A percentile compares a stretch with the other conserved stretches of the same genome.
These are phyloP conservation scores for Colletotrichum sansevieriae DNA, from an alignment of 2,329 filamentous ascomycete genomes.

Conservation along the genomic window DNA sequence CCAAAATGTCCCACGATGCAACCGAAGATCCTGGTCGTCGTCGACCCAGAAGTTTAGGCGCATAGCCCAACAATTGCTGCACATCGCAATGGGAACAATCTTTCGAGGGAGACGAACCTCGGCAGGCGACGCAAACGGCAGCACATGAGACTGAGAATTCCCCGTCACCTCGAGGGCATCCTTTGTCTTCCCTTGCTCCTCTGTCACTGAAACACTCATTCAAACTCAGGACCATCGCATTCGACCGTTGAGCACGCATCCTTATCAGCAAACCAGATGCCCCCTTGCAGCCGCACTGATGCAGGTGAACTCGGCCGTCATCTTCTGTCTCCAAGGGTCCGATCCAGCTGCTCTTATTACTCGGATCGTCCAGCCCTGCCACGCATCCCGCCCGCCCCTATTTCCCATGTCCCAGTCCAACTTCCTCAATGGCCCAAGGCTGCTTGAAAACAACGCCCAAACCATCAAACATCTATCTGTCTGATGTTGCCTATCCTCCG, in stretches of 20 bases:
- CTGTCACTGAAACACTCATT: background rate
- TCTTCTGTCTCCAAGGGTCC: background rate
- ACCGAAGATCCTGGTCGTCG: constrained; percentile 14
- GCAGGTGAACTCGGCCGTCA: constrained; percentile 33
- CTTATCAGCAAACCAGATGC: constrained; percentile 29
- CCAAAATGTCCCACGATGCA: constrained; percentile 26
- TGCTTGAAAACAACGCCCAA: background rate
- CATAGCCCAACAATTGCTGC: constrained; percentile 8
- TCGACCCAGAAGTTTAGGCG: background rate
- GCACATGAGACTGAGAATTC: background rate
- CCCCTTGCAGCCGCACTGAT: constrained; percentile 38
- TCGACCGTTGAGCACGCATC: constrained; percentile 18
- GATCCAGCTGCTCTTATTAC: background rate
- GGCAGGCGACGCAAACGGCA: constrained; percentile 1
- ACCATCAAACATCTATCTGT: background rate
- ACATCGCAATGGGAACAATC: constrained; percentile 12
- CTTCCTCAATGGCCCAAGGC: constrained; percentile 33
- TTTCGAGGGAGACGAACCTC: background rate
- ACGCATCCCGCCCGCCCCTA: background rate
- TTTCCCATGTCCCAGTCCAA: background rate
- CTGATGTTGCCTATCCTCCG: background rate
- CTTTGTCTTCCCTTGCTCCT: background rate
- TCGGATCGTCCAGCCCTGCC: constrained; percentile 11
- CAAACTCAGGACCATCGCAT: background rate
- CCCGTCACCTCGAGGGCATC: background rate